Evolutionary conservation across 192 early-diverging fungal species (phyloP).

Genomic region (Umbelopsis ramanniana): DNA sequence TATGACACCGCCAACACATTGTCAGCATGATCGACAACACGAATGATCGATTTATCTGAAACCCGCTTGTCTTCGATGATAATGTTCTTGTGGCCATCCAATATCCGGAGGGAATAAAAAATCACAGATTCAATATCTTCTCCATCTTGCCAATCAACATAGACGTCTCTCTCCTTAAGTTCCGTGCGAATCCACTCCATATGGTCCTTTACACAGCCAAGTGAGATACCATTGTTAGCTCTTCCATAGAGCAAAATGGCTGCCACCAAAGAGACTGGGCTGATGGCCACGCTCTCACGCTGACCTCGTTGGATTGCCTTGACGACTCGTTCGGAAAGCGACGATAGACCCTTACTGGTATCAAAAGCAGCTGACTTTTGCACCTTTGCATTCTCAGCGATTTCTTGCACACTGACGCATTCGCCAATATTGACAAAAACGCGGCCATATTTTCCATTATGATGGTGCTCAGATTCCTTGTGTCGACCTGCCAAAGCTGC

Average conservation of each 20-base stretch:
- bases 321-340: conserved; percentile 32
- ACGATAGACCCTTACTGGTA: conserved; percentile 17
- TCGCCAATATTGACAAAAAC: conserved; percentile 37
- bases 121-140: conserved; percentile 41
- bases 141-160: conserved; percentile 42
- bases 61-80: conserved; percentile 36
- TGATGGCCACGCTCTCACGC: conserved; percentile 26
- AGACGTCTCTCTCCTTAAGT: conserved; percentile 22
- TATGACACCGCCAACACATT: conserved; percentile 45
- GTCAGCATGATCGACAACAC: conserved; percentile 44
- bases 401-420: conserved; percentile 18
- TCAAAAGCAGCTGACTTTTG: conserved; percentile 20
- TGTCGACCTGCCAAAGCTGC: conserved; percentile 30
- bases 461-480: conserved; percentile 25
- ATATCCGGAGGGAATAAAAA: conserved; percentile 31
- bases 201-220: conserved; percentile 32
- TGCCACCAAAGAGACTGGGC: conserved; percentile 36
- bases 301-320: conserved; percentile 35
- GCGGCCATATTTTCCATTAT: conserved; percentile 38
- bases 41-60: conserved; percentile 31
- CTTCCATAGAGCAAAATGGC: conserved; percentile 33
- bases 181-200: conserved; percentile 35
- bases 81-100: conserved; percentile 39
- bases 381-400: conserved; percentile 13
- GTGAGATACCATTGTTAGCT: conserved; percentile 26